phyloP scores from a whole-genome alignment of 371 early-diverging fungal species.

The Quaeritorhiza haematococci region DNA sequence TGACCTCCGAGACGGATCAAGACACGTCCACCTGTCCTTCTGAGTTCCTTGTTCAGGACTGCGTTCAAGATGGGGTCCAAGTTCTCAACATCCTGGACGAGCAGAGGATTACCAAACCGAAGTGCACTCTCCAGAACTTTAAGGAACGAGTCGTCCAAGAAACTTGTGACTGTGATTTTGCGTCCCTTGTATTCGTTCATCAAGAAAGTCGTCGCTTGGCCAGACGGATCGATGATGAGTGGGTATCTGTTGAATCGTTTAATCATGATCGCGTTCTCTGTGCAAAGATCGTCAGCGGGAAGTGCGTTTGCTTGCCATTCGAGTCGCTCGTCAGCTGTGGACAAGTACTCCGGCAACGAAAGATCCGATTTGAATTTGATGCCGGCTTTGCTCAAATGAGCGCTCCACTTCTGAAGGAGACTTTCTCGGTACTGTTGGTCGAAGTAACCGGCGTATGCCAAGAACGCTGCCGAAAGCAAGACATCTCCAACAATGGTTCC shows the following conservation, averaged over 20 bases:
- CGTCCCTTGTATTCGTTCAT: slow-evolving; percentile 74
- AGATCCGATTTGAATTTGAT: slow-evolving; percentile 79
- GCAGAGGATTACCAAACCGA: slow-evolving; percentile 95
- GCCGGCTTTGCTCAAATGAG: slow-evolving; percentile 66
- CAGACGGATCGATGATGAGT: slow-evolving; percentile 95
- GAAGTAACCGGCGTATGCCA: slow-evolving; percentile 96
- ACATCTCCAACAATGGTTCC: slow-evolving; percentile 97
- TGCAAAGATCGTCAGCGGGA: slow-evolving; percentile 88
- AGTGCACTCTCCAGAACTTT: slow-evolving; percentile 96
- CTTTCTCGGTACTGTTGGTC: slow-evolving; percentile 90
- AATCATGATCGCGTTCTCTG: slow-evolving; percentile 96
- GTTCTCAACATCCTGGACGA: slow-evolving; percentile 96
- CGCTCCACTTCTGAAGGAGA: slow-evolving; percentile 74
- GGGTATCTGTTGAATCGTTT: slow-evolving; percentile 93
- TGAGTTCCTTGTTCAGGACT: slow-evolving; percentile 92
- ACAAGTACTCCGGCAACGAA: slow-evolving; percentile 86
- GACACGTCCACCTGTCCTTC: slow-evolving; percentile 94
- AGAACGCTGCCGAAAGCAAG: slow-evolving; percentile 85
- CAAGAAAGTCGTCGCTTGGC: slow-evolving; percentile 87
- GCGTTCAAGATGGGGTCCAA: slow-evolving; percentile 96
- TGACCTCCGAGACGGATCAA: slow-evolving; percentile 91
- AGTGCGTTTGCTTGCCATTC: slow-evolving; percentile 84
- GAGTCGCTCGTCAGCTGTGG: slow-evolving; percentile 87
- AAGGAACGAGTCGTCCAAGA: slow-evolving; percentile 93
- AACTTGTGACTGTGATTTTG: slow-evolving; percentile 91